Evolutionary conservation across 2,329 filamentous ascomycete genomes (phyloP).

Genomic region (Clonostachys sp.): DNA sequence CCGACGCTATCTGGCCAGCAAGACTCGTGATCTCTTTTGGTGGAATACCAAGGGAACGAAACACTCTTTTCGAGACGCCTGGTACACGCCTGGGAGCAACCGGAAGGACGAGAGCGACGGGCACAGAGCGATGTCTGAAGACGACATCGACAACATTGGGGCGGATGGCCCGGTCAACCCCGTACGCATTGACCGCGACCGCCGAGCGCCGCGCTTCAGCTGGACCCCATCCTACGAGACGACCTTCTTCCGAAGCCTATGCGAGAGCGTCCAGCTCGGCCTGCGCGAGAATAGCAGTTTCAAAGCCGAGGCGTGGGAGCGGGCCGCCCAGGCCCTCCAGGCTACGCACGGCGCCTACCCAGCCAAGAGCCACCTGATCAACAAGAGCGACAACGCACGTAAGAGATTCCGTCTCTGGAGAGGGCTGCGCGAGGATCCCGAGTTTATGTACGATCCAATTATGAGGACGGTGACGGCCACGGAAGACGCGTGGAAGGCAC

Average conservation of each 20-base stretch:
- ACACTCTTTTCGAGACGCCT: too few species aligned
- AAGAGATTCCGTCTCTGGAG: constrained; percentile 60
- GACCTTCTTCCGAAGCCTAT: constrained; percentile 57
- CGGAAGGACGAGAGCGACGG: too few species aligned
- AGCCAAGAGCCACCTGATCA: constrained; percentile 58
- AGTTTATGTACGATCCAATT: constrained; percentile 48
- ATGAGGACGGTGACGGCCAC: constrained; percentile 47
- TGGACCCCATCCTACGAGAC: constrained; percentile 55
- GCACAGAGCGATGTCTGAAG: constrained; percentile 25
- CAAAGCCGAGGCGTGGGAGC: constrained; percentile 58
- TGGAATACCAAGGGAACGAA: too few species aligned
- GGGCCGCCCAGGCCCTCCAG: constrained; percentile 47
- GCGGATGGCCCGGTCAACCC: constrained; percentile 20
- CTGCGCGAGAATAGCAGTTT: constrained; percentile 55
- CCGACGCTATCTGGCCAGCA: not conserved
- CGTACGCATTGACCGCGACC: constrained; percentile 28
- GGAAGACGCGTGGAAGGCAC: constrained; percentile 52
- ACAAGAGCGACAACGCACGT: constrained; percentile 59
- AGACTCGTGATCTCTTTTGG: not conserved
- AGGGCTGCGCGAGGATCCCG: constrained; percentile 50
- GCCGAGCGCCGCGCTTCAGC: constrained; percentile 49
- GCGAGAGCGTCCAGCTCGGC: constrained; percentile 53
- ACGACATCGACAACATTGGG: constrained; percentile 28
- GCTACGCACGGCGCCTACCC: constrained; percentile 51
- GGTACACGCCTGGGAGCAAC: too few species aligned